Conservation (phyloP, 805 yeast genomes). For the Saccharomyces cerevisiae region DNA sequence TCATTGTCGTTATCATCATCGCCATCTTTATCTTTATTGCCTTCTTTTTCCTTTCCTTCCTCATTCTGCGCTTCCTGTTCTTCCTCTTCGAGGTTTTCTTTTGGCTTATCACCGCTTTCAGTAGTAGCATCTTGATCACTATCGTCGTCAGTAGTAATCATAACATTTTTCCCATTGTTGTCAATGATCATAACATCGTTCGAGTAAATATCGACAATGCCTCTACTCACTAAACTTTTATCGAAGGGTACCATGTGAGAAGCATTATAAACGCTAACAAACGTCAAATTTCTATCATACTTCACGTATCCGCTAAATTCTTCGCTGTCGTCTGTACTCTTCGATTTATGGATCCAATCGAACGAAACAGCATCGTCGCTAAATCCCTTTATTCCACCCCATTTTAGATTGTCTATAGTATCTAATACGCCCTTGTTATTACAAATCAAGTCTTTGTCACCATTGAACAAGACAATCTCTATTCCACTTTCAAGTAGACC, state of each 20-base stretch:
- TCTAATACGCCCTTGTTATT: conserved; percentile 69
- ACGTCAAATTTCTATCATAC: conserved; percentile 67
- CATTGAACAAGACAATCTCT: conserved; percentile 70
- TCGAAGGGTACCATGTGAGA: conserved; percentile 95
- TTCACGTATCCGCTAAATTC: conserved; percentile 36
- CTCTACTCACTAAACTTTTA: conserved; percentile 58
- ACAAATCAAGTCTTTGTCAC: conserved; percentile 84
- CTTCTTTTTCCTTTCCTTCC: conserved; percentile 60
- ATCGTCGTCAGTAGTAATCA: conserved; percentile 33
- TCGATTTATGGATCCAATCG: conserved; percentile 36
- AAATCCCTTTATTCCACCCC: conserved; percentile 49
- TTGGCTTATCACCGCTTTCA: conserved; percentile 38
- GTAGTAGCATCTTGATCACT: conserved; percentile 31
- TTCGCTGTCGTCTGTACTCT: conserved; percentile 26
- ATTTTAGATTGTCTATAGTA: conserved; percentile 50
- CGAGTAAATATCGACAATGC: conserved; percentile 49
- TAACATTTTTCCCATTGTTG: conserved; percentile 43
- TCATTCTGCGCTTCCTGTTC: conserved; percentile 63
- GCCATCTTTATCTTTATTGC: conserved; percentile 15
- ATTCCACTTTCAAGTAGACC: conserved; percentile 44
- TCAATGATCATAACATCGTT: conserved; percentile 47
- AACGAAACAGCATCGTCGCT: conserved; percentile 18
- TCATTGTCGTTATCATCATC: conserved; percentile 8
- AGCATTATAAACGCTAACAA: conserved; percentile 62
- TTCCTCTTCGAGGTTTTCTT: conserved; percentile 66